Conservation (phyloP, 1,284 basidiomycete species). For the Rhodotorula sp. region DNA sequence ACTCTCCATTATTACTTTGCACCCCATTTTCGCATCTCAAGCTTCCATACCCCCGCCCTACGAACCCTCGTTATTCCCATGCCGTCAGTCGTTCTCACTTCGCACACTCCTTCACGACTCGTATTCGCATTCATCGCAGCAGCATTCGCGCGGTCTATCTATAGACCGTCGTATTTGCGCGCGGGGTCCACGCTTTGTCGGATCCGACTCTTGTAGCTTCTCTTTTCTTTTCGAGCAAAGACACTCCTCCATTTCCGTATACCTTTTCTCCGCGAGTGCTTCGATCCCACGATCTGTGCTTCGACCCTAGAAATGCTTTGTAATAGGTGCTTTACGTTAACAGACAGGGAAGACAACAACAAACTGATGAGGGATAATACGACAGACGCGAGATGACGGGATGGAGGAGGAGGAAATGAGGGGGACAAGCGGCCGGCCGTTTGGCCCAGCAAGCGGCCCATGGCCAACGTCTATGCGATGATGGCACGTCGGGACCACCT, state of each 20-base stretch:
- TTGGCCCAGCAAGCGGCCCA: too few relatives aligned
- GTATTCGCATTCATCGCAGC: neutral
- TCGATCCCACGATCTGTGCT: too few relatives aligned
- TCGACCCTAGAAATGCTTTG: too few relatives aligned
- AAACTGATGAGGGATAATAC: neutral
- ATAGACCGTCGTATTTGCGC: too few relatives aligned
- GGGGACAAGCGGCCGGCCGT: neutral
- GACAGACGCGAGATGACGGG: too few relatives aligned
- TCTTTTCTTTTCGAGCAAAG: neutral
- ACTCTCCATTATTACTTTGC: neutral
- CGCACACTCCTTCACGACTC: neutral
- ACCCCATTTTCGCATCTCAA: neutral
- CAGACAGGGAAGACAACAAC: neutral
- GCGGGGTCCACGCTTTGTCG: too few relatives aligned
- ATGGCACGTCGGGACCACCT: conserved; percentile 9
- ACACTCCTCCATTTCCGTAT: neutral
- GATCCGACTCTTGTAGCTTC: neutral
- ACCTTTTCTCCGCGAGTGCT: too few relatives aligned
- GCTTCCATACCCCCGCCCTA: neutral
- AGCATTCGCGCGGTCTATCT: too few relatives aligned
- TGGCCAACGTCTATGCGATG: neutral
- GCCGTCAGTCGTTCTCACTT: neutral
- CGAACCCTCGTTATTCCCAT: neutral
- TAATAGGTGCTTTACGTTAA: too few relatives aligned
- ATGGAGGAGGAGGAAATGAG: neutral